Base-by-base conservation (phyloP, 805 yeast species). In the Saturnispora mendoncae region DNA sequence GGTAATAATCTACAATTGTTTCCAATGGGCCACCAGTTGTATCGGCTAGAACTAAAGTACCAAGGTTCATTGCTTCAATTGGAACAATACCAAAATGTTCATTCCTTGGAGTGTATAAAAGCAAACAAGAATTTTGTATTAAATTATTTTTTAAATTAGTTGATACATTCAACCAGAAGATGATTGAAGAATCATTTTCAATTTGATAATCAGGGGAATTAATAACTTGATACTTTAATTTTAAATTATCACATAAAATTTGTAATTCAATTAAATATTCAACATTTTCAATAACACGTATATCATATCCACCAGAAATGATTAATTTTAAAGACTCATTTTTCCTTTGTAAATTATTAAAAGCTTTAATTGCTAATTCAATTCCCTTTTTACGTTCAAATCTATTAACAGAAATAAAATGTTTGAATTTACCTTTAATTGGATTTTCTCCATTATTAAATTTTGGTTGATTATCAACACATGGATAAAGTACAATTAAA, bases 11-110 rank as follows among this genome's bases (percentile, higher is more conserved):
- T 1, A 66, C 68, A 8, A 82, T 65, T 0, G 95, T 80, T 56
- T 92, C 99, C 27, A 79, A 61, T 0, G 98, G 98, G 0, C 99
- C 99, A 21, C 98, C 99, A 30, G 77, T 77, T 53, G 84, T 77
- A 4, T 81, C 80, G 0, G 96, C 96, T 39, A 92, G 63, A 0
- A 88, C 96, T 0, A 95, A 86, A 0, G 80, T 80, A 23, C 84
- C 81, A 43, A 74, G 68, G 36, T 80, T 70, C 97, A 92, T 88
- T 10, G 95, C 88, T 58, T 92, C 98, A 13, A 92, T 69, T 1
- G 99, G 99, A 8, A 92, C 99, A 48, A 92, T 92, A 12, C 99
- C 99, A 57, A 92, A 92, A 63, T 92, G 99, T 60, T 92, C 98
- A 52, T 72, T 73, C 0, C 83, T 69, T 3, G 99, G 98, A 0